A percentile compares a stretch with the other conserved stretches of the same genome.
These are phyloP conservation scores for Metroxylon sagu DNA, from an alignment of 176 grass and related monocot species.

Conservation along the genomic window DNA sequence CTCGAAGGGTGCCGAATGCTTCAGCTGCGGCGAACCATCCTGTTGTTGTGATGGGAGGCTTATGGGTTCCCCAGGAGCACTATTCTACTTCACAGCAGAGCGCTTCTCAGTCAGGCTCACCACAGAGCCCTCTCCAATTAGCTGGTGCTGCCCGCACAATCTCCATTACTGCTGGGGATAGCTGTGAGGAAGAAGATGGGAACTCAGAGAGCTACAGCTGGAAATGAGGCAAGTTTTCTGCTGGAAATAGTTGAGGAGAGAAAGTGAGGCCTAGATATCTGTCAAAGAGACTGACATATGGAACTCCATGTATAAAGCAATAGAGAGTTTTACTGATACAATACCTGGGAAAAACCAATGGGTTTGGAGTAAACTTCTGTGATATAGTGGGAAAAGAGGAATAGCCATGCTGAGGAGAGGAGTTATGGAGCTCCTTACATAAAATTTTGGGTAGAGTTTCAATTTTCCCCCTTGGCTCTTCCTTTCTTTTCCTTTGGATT, in stretches of 20 bases:
- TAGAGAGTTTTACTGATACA: background rate
- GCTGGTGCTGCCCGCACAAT: constrained; percentile 22
- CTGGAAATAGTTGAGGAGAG: background rate
- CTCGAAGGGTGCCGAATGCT: constrained; percentile 28
- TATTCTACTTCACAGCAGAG: constrained; percentile 45
- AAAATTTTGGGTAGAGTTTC: no score
- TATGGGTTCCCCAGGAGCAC: constrained; percentile 30
- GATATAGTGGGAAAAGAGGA: background rate
- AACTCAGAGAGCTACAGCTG: constrained; percentile 60
- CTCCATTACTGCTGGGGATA: constrained; percentile 46
- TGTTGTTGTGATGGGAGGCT: constrained; percentile 1
- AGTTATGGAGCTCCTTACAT: background rate
- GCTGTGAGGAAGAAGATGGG: constrained; percentile 45
- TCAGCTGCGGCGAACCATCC: background rate
- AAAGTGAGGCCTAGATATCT: background rate
- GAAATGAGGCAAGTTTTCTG: constrained; percentile 7
- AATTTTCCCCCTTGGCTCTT: background rate
- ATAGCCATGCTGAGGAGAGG: background rate
- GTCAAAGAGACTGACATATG: constrained; percentile 12
- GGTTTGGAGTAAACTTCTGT: background rate
- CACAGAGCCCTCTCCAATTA: constrained; percentile 56
- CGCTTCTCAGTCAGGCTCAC: constrained; percentile 67
- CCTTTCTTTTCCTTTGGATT: background rate
- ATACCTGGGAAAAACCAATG: background rate
- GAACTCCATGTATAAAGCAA: background rate